Conservation (phyloP, 2,329 filamentous ascomycete species). For the Colletotrichum noveboracense region DNA sequence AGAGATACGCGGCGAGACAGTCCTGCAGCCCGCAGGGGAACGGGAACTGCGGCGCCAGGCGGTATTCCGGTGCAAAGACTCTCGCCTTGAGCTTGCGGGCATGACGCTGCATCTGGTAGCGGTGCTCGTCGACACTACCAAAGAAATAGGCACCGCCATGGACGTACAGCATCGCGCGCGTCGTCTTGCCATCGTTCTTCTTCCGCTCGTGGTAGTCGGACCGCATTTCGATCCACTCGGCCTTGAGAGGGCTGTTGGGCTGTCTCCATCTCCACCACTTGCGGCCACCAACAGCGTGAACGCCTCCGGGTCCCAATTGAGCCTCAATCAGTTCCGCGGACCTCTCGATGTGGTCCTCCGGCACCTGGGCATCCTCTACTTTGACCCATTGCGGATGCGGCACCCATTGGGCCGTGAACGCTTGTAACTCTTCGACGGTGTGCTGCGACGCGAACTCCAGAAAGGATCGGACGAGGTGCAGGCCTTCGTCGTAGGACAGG, state of each 20-base stretch:
- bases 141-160: conserved; percentile 97
- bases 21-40: conserved; percentile 94
- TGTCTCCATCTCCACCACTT: conserved; percentile 92
- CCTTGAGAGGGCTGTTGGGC: conserved; percentile 69
- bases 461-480: conserved; percentile 87
- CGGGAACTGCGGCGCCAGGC: conserved; percentile 90
- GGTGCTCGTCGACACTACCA: conserved; percentile 92
- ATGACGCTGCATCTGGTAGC: conserved; percentile 97
- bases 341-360: conserved; percentile 64
- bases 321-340: conserved; percentile 72
- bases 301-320: conserved; percentile 80
- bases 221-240: conserved; percentile 97
- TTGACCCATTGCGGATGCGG: conserved; percentile 89
- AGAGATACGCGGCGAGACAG: conserved; percentile 86
- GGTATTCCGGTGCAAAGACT: conserved; percentile 86
- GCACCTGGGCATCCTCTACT: conserved; percentile 71
- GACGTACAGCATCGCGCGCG: conserved; percentile 88
- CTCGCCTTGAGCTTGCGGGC: conserved; percentile 91
- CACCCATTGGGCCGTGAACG: conserved; percentile 91
- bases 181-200: conserved; percentile 61
- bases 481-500: conserved; percentile 91
- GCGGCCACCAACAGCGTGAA: conserved; percentile 77
- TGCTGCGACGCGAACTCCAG: conserved; percentile 85
- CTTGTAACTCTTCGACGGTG: conserved; percentile 90
- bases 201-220: conserved; percentile 78